Evolutionary conservation across 78 protist genomes (phyloP), one percentile per base, ranked within the genome.

Genomic region (Dictyostelium firmibasis): DNA sequence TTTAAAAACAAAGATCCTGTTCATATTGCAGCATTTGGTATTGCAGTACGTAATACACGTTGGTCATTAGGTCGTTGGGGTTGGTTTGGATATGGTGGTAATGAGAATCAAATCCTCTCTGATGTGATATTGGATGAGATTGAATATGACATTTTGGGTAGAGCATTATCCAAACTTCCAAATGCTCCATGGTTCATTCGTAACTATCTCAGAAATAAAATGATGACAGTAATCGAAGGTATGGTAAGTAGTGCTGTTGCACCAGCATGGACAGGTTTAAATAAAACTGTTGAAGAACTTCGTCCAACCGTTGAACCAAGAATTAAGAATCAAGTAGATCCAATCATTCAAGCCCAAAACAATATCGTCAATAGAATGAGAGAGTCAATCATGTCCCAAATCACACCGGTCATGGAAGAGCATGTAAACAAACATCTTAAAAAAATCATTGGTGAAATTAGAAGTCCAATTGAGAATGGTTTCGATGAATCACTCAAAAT

Each of bases 21-120:
- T 36, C 88, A 84, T 69, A 25, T 69, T 14, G 87, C 20, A 16
- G 94, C 97, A 2, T 94, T 88, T 27, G 53, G 23, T 9, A 53
- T 57, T 20, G 97, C 97, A 14, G 64, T 83, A 44, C 33, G 86
- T 36, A 84, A 70, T 41, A 84, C 93, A 2, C 16, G 92, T 16
- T 94, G 93, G 93, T 23, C 77, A 25, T 18, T 86, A 3, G 83
- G 92, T 25, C 10, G 86, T 18, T 94, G 81, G 81, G 91, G 89
- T 69, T 94, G 91, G 89, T 67, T 57, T 31, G 43, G 79, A 16
- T 91, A 70, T 25, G 86, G 89, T n/a, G 96, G 96, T 38, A 25
- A 67, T 16, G 96, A 92, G 16, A 53, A 11, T 29, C 89, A 92
- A 60, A 75, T 92, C 2, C 44, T 92, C 3, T 4, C 82, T 9